A percentile compares a stretch with the other conserved stretches of the same genome.
Evolutionary conservation across 1,284 basidiomycete genomes (phyloP).

Genomic region (Fomes fomentarius): DNA sequence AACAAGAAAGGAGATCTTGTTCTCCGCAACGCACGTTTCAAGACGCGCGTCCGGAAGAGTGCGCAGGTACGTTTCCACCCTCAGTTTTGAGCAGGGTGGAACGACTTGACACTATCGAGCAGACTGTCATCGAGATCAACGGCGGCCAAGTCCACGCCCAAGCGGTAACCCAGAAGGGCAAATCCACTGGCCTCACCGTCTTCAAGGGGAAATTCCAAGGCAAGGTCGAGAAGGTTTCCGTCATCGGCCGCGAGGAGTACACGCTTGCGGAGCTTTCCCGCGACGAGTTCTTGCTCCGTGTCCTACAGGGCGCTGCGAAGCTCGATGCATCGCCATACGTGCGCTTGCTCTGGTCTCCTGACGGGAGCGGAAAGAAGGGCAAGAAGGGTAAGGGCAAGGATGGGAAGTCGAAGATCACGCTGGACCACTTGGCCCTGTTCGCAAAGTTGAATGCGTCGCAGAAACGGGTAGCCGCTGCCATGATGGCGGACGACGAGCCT

Average conservation of each 20-base stretch:
- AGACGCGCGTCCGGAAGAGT: slow-evolving; percentile 22
- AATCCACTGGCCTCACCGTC: not conserved
- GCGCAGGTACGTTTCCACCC: slow-evolving; percentile 18
- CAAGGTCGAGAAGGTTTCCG: not conserved
- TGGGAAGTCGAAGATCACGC: no score
- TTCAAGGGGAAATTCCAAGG: not conserved
- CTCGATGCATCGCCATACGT: not conserved
- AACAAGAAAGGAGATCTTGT: slow-evolving; percentile 13
- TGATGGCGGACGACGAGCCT: slow-evolving; percentile 1
- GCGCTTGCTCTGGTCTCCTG: not conserved
- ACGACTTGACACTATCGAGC: not conserved
- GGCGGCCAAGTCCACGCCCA: not conserved
- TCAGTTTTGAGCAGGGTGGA: not conserved
- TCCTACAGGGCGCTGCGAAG: not conserved
- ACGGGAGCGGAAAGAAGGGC: not conserved
- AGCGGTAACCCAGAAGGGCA: not conserved
- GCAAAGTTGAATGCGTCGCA: slow-evolving; percentile 2
- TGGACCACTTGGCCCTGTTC: no score
- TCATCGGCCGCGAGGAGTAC: slow-evolving; percentile 8
- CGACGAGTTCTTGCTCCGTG: slow-evolving; percentile 1
- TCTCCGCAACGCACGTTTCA: slow-evolving; percentile 26
- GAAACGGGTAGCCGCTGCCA: not conserved
- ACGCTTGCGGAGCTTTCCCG: not conserved
- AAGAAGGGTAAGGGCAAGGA: not conserved
- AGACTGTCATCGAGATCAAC: slow-evolving; percentile 4